Evolutionary conservation across 305 asterid species (phyloP).

Genomic region (Ilex paraguariensis): DNA sequence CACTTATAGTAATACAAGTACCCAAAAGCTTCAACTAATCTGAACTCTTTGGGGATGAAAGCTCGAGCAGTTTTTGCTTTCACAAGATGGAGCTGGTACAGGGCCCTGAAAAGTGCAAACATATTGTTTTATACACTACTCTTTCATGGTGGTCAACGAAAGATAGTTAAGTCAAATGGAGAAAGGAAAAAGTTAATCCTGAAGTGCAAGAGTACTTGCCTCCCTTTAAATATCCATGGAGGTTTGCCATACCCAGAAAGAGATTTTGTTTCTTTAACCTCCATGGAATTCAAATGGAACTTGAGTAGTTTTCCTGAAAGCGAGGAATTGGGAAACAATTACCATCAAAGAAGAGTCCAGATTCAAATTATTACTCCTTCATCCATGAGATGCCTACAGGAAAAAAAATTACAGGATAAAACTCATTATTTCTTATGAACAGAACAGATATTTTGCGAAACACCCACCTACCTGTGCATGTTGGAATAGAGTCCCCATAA

Average conservation of each 20-base stretch:
- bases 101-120: constrained; percentile 47
- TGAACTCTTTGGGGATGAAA: constrained; percentile 89
- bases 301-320: too few species aligned
- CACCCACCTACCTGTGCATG: too few species aligned
- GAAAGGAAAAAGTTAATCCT: background rate
- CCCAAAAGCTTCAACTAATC: constrained; percentile 96
- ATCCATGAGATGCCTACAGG: too few species aligned
- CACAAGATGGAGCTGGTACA: constrained; percentile 96
- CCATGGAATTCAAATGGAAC: constrained; percentile 26
- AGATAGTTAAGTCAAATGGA: too few species aligned
- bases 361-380: too few species aligned
- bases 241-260: constrained; percentile 61
- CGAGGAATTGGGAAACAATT: too few species aligned
- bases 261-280: constrained; percentile 31
- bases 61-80: constrained; percentile 93
- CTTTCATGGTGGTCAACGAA: too few species aligned
- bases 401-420: too few species aligned
- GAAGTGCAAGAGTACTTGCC: constrained; percentile 44
- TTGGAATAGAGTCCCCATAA: too few species aligned
- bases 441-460: too few species aligned
- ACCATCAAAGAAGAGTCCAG: too few species aligned
- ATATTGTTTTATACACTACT: background rate
- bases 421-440: too few species aligned
- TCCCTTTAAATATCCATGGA: constrained; percentile 96
- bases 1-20: constrained; percentile 17